A percentile compares a stretch with the other conserved stretches of the same genome.
phyloP scores from a whole-genome alignment of 495 filamentous ascomycete species.

The Pseudomonodictys pantanalensis region DNA sequence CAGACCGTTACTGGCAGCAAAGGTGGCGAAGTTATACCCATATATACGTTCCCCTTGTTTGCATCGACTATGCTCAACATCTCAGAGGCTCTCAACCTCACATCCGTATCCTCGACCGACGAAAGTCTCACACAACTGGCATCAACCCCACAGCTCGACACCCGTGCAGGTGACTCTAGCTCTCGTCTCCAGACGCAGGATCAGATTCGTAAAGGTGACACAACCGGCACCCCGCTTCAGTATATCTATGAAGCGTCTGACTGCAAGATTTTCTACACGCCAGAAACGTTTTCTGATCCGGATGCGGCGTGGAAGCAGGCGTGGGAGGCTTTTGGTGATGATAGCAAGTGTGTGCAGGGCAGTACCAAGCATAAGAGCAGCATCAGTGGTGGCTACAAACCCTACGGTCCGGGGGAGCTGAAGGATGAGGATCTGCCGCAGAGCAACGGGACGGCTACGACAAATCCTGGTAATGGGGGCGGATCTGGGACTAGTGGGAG shows the following conservation, averaged over 20 bases:
- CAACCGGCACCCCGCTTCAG: constrained; percentile 13
- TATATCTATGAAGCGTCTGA: constrained; percentile 32
- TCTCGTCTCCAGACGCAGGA: constrained; percentile 20
- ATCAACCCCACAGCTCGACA: not conserved
- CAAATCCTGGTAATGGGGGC: no score
- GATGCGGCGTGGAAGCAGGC: constrained; percentile 18
- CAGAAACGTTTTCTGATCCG: constrained; percentile 1
- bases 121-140: not conserved
- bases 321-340: constrained; percentile 11
- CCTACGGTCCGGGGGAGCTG: constrained; percentile 34
- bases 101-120: not conserved
- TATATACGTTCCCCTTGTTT: not conserved
- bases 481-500: no score
- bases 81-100: not conserved
- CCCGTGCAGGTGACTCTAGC: constrained; percentile 1
- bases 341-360: constrained; percentile 17
- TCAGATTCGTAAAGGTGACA: constrained; percentile 23
- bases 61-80: not conserved
- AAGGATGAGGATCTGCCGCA: constrained; percentile 1
- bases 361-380: constrained; percentile 11
- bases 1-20: constrained; percentile 25
- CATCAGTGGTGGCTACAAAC: constrained; percentile 34
- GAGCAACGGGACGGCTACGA: not conserved
- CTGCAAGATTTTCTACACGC: constrained; percentile 26
- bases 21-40: constrained; percentile 17